Evolutionary conservation across 2,329 filamentous ascomycete genomes (phyloP).

Genomic region (Drechslerella coelobrocha): DNA sequence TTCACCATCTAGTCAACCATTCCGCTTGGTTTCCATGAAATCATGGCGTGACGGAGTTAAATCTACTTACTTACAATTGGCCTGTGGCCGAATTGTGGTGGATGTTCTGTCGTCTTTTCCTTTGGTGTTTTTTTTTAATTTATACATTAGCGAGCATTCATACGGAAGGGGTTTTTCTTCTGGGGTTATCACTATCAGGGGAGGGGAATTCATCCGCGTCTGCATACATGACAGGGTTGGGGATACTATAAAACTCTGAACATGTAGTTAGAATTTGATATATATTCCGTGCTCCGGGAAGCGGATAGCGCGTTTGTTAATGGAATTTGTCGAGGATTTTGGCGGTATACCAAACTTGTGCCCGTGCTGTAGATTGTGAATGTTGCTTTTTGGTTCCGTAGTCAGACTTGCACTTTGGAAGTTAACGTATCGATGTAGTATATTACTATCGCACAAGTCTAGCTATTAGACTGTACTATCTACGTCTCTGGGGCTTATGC

Average conservation of each 20-base stretch:
- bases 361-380: neutral
- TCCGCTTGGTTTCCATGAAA: too few relatives aligned
- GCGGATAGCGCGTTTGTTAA: slow-evolving; percentile 13
- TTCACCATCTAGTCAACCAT: slow-evolving; percentile 25
- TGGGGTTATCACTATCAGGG: neutral
- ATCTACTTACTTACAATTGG: neutral
- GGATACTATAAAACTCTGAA: neutral
- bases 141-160: neutral
- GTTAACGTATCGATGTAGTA: too few relatives aligned
- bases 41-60: too few relatives aligned
- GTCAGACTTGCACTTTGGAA: too few relatives aligned
- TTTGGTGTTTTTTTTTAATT: neutral
- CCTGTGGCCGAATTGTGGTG: neutral
- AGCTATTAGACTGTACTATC: too few relatives aligned
- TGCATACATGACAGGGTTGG: neutral
- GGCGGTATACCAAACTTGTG: neutral
- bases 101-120: neutral
- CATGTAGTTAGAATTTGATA: slow-evolving; percentile 35
- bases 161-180: neutral
- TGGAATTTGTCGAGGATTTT: slow-evolving; percentile 22
- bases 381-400: neutral
- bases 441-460: too few relatives aligned
- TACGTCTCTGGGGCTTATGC: too few relatives aligned
- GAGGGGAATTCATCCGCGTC: neutral
- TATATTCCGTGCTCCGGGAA: slow-evolving; percentile 5